phyloP scores from a whole-genome alignment of 148 eudicot species.

The Rhododendron griersonianum region DNA sequence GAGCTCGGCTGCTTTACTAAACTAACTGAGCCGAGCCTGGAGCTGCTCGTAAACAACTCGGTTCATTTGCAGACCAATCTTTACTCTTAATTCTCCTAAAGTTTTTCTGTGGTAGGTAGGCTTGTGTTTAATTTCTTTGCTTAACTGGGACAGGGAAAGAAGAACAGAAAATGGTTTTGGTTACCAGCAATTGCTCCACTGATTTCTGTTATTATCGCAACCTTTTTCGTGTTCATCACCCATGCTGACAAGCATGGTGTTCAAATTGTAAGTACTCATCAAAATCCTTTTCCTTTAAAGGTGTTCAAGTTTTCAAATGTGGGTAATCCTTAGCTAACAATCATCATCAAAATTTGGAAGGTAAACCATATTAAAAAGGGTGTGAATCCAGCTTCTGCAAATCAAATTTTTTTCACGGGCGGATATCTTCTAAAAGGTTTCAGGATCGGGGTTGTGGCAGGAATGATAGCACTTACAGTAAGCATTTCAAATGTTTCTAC shows the following conservation, averaged over 20 bases:
- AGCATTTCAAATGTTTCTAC: slow-evolving; percentile 3
- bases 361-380: slow-evolving; percentile 61
- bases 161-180: slow-evolving; percentile 72
- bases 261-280: slow-evolving; percentile 46
- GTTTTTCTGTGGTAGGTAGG: too few relatives aligned
- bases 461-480: slow-evolving; percentile 72
- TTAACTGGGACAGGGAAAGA: slow-evolving; percentile 60
- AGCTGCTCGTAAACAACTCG: background rate
- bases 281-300: background rate
- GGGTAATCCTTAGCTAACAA: background rate
- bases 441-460: slow-evolving; percentile 63
- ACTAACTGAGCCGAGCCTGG: background rate
- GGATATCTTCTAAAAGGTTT: slow-evolving; percentile 48
- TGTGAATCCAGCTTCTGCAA: slow-evolving; percentile 56
- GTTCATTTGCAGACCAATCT: background rate
- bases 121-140: background rate
- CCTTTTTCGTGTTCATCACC: slow-evolving; percentile 61
- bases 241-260: slow-evolving; percentile 74
- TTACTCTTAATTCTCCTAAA: background rate
- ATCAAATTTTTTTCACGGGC: slow-evolving; percentile 53
- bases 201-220: slow-evolving; percentile 64
- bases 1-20: too few relatives aligned
- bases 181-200: slow-evolving; percentile 85
- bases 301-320: background rate
- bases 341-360: slow-evolving; percentile 20